Evolutionary conservation across 805 yeast species (phyloP).

Genomic region (Suhomyces vadensis): DNA sequence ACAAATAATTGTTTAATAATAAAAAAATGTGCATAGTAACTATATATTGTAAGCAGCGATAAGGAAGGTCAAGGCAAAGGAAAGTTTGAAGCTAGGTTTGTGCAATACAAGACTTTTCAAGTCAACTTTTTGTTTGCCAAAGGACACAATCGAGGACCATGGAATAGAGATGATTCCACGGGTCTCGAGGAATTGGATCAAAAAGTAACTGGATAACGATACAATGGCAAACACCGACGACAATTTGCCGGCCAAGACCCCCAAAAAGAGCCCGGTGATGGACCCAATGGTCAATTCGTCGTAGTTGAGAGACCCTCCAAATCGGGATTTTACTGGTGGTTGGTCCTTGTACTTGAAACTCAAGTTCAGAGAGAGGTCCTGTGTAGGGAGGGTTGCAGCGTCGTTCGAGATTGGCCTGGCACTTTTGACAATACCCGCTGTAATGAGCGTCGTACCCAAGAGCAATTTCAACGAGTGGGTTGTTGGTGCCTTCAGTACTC

Average conservation of each 20-base stretch:
- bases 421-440: neutral
- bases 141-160: slow-evolving; percentile 35
- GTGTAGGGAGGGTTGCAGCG: slow-evolving; percentile 10
- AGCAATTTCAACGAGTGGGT: neutral
- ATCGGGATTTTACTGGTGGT: slow-evolving; percentile 16
- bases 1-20: neutral
- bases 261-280: slow-evolving; percentile 57
- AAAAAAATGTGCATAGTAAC: neutral
- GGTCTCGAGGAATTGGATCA: slow-evolving; percentile 55
- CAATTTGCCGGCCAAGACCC: slow-evolving; percentile 62
- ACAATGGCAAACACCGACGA: slow-evolving; percentile 53
- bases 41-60: slow-evolving; percentile 58
- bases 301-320: slow-evolving; percentile 55
- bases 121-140: slow-evolving; percentile 43
- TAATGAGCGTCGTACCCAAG: neutral
- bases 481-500: neutral
- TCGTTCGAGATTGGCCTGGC: slow-evolving; percentile 11
- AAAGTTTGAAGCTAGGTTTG: slow-evolving; percentile 60
- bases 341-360: neutral
- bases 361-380: neutral
- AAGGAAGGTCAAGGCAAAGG: slow-evolving; percentile 54
- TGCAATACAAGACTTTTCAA: slow-evolving; percentile 53
- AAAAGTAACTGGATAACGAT: slow-evolving; percentile 42
- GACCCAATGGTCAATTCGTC: slow-evolving; percentile 66
- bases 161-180: slow-evolving; percentile 53